phyloP scores from a whole-genome alignment of 345 rosid species.

The Populus deltoides region DNA sequence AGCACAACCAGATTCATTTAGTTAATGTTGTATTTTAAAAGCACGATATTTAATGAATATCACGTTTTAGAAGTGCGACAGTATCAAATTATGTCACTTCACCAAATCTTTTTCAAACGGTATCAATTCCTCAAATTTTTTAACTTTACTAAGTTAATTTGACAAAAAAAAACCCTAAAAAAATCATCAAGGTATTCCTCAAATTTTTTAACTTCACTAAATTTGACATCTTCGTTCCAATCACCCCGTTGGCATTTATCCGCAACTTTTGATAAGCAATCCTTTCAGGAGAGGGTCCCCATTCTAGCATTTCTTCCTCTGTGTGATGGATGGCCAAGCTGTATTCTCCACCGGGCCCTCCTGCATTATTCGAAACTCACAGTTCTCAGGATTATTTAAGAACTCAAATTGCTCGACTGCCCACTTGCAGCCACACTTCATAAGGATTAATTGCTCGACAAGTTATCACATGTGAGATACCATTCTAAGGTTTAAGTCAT shows the following conservation, averaged over 20 bases:
- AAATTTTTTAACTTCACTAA: too few relatives aligned
- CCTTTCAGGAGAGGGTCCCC: constrained; percentile 90
- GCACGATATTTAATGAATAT: too few relatives aligned
- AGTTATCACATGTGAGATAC: constrained; percentile 71
- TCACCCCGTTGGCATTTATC: constrained; percentile 43
- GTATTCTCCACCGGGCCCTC: constrained; percentile 75
- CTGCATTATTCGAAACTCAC: constrained; percentile 77
- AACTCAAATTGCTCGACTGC: constrained; percentile 80
- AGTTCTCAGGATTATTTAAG: constrained; percentile 70
- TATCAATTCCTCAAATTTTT: too few relatives aligned
- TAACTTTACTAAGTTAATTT: too few relatives aligned
- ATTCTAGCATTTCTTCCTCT: constrained; percentile 63
- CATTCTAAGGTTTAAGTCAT: constrained; percentile 79
- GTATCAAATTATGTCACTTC: too few relatives aligned
- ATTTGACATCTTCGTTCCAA: too few relatives aligned
- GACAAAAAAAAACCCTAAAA: too few relatives aligned
- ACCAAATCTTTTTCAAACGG: too few relatives aligned
- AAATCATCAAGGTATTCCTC: too few relatives aligned
- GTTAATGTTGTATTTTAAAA: too few relatives aligned
- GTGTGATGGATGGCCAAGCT: constrained; percentile 82
- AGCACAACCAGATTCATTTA: fast-evolving
- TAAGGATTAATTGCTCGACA: constrained; percentile 67
- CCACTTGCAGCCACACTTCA: constrained; percentile 99
- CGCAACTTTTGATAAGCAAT: constrained; percentile 87
- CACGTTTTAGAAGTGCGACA: fast-evolving